phyloP scores from a whole-genome alignment of 2,329 filamentous ascomycete species.

The Xylaria sp. region DNA sequence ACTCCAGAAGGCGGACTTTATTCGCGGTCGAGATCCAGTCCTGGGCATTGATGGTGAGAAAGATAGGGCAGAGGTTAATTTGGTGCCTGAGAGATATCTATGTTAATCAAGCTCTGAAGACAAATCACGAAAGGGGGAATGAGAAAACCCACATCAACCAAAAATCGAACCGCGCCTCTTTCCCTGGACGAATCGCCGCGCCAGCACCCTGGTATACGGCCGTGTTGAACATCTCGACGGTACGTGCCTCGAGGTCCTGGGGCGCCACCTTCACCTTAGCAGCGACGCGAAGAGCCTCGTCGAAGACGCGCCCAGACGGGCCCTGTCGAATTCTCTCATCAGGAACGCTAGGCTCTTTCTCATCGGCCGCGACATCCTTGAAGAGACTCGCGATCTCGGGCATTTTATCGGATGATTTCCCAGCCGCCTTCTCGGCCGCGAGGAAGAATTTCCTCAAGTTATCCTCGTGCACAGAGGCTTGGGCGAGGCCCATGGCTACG shows the following conservation, averaged over 20 bases:
- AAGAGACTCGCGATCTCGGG: slow-evolving; percentile 68
- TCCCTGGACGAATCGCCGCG: slow-evolving; percentile 70
- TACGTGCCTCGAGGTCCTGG: slow-evolving; percentile 65
- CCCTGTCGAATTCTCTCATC: slow-evolving; percentile 75
- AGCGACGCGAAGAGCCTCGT: slow-evolving; percentile 71
- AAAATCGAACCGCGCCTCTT: slow-evolving; percentile 82
- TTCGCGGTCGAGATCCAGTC: slow-evolving; percentile 67
- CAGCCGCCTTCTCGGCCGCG: slow-evolving; percentile 60
- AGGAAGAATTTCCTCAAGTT: slow-evolving; percentile 66
- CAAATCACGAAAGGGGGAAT: too few species aligned
- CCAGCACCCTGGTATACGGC: slow-evolving; percentile 60
- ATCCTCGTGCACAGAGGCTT: slow-evolving; percentile 74
- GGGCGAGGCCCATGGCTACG: slow-evolving; percentile 81
- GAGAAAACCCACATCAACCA: slow-evolving; percentile 67
- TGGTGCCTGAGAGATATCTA: slow-evolving; percentile 70
- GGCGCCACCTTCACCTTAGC: slow-evolving; percentile 66
- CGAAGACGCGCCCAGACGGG: slow-evolving; percentile 68
- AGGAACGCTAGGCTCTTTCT: slow-evolving; percentile 57
- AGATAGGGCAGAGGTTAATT: slow-evolving; percentile 77
- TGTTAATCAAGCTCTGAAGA: neutral
- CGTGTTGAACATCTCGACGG: slow-evolving; percentile 75
- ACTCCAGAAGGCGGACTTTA: slow-evolving; percentile 79
- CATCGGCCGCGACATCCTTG: slow-evolving; percentile 65
- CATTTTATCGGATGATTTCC: slow-evolving; percentile 46
- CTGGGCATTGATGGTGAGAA: slow-evolving; percentile 71